phyloP scores from a whole-genome alignment of 331 rosid genomes.

The Arachis monticola region DNA sequence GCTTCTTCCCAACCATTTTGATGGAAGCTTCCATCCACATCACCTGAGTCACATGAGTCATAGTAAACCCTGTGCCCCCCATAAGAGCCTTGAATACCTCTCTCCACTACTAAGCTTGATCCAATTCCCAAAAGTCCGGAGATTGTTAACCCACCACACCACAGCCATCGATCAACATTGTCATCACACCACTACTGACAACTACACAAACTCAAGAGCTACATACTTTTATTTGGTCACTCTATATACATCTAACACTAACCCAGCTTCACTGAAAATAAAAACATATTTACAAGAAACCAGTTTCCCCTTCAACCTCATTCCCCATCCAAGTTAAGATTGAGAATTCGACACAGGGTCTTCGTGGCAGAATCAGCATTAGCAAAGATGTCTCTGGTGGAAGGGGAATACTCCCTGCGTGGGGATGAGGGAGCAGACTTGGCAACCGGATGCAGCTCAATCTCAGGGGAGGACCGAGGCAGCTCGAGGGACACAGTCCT shows the following conservation, averaged over 20 bases:
- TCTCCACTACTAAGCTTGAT: conserved; percentile 35
- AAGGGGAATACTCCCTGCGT: conserved; percentile 44
- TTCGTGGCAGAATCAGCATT: conserved; percentile 67
- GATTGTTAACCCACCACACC: conserved; percentile 41
- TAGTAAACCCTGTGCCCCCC: conserved; percentile 36
- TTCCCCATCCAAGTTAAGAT: conserved; percentile 69
- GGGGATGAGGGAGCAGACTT: conserved; percentile 82
- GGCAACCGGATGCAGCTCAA: conserved; percentile 55
- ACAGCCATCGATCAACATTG: conserved; percentile 40
- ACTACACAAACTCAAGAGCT: conserved; percentile 46
- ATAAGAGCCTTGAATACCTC: conserved; percentile 32
- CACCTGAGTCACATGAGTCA: conserved; percentile 26
- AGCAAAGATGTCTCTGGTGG: conserved; percentile 48
- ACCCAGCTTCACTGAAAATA: conserved; percentile 30
- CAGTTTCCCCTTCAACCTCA: conserved; percentile 52
- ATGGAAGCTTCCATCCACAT: conserved; percentile 40
- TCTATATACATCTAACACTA: conserved; percentile 59
- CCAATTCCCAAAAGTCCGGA: conserved; percentile 19
- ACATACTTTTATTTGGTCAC: conserved; percentile 54
- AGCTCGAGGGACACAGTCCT: conserved; percentile 75
- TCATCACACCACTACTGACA: conserved; percentile 40
- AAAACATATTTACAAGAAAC: conserved; percentile 61
- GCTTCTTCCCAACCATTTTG: conserved; percentile 36
- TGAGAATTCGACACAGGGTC: conserved; percentile 83
- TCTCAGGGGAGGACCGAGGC: conserved; percentile 52